Evolutionary conservation across 192 early-diverging fungal species (phyloP).

Genomic region (Dissophora globulifera): DNA sequence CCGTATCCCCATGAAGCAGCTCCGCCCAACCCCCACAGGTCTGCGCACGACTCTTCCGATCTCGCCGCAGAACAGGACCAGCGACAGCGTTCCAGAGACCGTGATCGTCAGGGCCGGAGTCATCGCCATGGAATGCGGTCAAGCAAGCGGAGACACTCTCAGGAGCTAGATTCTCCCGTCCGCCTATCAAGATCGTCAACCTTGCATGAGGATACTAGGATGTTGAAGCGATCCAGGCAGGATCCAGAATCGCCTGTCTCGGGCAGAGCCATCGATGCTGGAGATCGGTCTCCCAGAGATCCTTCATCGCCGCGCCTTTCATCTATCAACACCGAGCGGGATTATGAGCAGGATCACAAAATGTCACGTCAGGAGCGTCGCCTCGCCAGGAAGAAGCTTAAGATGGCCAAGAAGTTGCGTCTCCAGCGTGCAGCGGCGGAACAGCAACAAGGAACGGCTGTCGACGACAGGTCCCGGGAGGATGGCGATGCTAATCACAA

Average conservation of each 20-base stretch:
- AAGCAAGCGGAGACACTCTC: conserved; percentile 36
- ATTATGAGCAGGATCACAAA: conserved; percentile 9
- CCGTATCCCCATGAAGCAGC: not conserved
- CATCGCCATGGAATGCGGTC: conserved; percentile 17
- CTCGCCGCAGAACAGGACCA: not conserved
- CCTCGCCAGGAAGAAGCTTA: conserved; percentile 34
- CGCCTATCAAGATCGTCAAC: conserved; percentile 2
- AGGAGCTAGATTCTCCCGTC: conserved; percentile 14
- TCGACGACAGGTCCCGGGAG: conserved; percentile 10
- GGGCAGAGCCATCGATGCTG: conserved; percentile 5
- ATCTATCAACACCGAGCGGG: conserved; percentile 5
- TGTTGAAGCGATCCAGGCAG: conserved; percentile 17
- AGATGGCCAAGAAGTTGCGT: conserved; percentile 14
- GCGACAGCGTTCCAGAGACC: conserved; percentile 14
- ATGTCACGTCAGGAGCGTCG: conserved; percentile 37
- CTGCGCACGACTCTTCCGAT: not conserved
- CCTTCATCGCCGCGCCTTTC: conserved; percentile 10
- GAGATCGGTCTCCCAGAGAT: conserved; percentile 7
- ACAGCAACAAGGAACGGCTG: not conserved
- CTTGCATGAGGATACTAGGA: conserved; percentile 4
- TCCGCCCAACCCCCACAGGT: too few relatives aligned
- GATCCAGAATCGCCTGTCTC: conserved; percentile 19
- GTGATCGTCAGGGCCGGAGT: conserved; percentile 12
- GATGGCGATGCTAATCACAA: not conserved
- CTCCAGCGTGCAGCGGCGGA: conserved; percentile 17